A percentile compares a stretch with the other conserved stretches of the same genome.
Evolutionary conservation across 371 early-diverging fungal genomes (phyloP).

Genomic region (Ecytonucleospora hepatopenaei): DNA sequence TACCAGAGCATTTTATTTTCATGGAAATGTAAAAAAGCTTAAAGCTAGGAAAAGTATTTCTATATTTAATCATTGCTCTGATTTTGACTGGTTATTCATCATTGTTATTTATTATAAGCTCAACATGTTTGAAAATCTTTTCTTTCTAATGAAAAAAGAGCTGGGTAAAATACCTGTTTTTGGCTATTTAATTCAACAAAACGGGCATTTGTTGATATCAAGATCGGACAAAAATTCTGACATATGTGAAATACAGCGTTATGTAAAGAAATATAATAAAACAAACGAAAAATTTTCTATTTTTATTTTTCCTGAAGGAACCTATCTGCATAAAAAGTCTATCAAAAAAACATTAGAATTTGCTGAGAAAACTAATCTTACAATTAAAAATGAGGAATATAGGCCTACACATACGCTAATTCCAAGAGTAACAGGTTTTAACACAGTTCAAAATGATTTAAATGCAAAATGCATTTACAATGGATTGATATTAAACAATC

Average conservation of each 20-base stretch:
- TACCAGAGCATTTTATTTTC: slow-evolving; percentile 29
- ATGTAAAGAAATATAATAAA: slow-evolving; percentile 19
- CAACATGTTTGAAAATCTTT: slow-evolving; percentile 25
- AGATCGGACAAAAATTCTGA: slow-evolving; percentile 37
- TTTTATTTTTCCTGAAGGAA: slow-evolving; percentile 56
- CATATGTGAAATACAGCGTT: slow-evolving; percentile 29
- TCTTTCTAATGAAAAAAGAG: slow-evolving; percentile 40
- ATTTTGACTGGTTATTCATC: slow-evolving; percentile 52
- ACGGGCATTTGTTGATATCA: slow-evolving; percentile 49
- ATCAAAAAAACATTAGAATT: slow-evolving; percentile 36
- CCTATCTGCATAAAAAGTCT: slow-evolving; percentile 43
- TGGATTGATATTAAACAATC: slow-evolving; percentile 46
- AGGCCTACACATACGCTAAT: slow-evolving; percentile 36
- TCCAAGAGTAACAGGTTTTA: slow-evolving; percentile 51
- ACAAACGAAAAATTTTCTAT: slow-evolving; percentile 28
- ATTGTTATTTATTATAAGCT: slow-evolving; percentile 20
- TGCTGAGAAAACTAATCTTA: slow-evolving; percentile 12
- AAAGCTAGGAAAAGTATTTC: slow-evolving; percentile 26
- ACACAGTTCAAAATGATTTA: slow-evolving; percentile 26
- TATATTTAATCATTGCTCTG: slow-evolving; percentile 50
- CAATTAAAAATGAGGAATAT: slow-evolving; percentile 18
- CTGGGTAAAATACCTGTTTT: slow-evolving; percentile 37
- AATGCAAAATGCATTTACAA: slow-evolving; percentile 45
- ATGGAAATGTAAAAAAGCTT: slow-evolving; percentile 30
- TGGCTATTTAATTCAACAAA: slow-evolving; percentile 48